Conservation (phyloP, 2,329 filamentous ascomycete species). For the Aspergillus cejpii region DNA sequence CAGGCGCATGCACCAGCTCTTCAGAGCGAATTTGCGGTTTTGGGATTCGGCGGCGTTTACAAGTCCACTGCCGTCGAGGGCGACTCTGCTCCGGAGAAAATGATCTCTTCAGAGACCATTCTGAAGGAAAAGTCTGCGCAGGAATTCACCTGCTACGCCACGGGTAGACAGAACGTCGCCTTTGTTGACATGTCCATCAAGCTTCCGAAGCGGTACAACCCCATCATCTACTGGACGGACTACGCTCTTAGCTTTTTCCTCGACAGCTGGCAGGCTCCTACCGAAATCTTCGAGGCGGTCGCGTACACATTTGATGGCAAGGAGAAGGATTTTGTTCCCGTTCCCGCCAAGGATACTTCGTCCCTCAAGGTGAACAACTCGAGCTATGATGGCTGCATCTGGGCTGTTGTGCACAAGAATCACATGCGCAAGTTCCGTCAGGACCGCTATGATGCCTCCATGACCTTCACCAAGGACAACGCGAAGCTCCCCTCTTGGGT, state of each 20-base stretch:
- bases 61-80: conserved; percentile 42
- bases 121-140: conserved; percentile 82
- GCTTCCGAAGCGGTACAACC: conserved; percentile 82
- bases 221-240: conserved; percentile 61
- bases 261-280: conserved; percentile 63
- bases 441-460: conserved; percentile 86
- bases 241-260: conserved; percentile 65
- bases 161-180: conserved; percentile 85
- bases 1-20: conserved; percentile 65
- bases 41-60: conserved; percentile 64
- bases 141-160: conserved; percentile 81
- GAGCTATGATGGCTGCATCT: conserved; percentile 83
- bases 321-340: conserved; percentile 70
- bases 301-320: conserved; percentile 89
- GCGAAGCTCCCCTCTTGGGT: conserved; percentile 82
- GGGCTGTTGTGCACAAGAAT: conserved; percentile 91
- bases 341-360: conserved; percentile 57
- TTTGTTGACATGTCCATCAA: conserved; percentile 81
- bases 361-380: conserved; percentile 48
- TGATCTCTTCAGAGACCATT: conserved; percentile 51
- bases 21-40: conserved; percentile 73
- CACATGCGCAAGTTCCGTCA: conserved; percentile 83
- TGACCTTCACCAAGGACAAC: conserved; percentile 90
- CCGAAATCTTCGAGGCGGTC: conserved; percentile 68
- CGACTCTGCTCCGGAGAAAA: conserved; percentile 37